Conservation (phyloP, 2,329 filamentous ascomycete species). For the Calycina herbarum region DNA sequence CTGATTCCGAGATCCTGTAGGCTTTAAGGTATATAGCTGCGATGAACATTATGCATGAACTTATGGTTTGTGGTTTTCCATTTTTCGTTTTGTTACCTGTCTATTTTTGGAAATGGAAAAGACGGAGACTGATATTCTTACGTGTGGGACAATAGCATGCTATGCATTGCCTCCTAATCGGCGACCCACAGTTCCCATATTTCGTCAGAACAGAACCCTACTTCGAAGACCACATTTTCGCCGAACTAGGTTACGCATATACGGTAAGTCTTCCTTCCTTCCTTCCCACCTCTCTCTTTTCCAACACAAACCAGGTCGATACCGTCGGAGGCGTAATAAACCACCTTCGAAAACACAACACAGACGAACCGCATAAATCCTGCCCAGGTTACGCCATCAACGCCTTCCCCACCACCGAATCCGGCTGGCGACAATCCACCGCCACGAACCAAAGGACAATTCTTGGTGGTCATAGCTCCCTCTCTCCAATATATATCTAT, state of each 20-base stretch:
- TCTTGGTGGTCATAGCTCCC: too few relatives aligned
- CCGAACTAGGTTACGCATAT: neutral
- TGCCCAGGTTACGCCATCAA: neutral
- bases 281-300: neutral
- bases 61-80: neutral
- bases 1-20: too few relatives aligned
- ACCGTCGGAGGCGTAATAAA: neutral
- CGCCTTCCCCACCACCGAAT: neutral
- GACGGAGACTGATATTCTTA: neutral
- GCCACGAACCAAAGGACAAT: neutral
- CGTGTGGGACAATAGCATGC: neutral
- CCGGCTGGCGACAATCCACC: neutral
- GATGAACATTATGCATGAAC: neutral
- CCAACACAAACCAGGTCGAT: neutral
- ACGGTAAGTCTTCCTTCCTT: neutral
- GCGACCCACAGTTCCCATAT: neutral
- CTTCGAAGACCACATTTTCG: neutral
- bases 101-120: too few relatives aligned
- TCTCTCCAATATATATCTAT: too few relatives aligned
- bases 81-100: too few relatives aligned
- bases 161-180: neutral
- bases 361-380: neutral
- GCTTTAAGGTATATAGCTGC: neutral
- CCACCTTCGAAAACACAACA: neutral
- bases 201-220: neutral